These are phyloP conservation scores for Alnus rubra DNA, from an alignment of 306 rosid species.

Conservation along the genomic window DNA sequence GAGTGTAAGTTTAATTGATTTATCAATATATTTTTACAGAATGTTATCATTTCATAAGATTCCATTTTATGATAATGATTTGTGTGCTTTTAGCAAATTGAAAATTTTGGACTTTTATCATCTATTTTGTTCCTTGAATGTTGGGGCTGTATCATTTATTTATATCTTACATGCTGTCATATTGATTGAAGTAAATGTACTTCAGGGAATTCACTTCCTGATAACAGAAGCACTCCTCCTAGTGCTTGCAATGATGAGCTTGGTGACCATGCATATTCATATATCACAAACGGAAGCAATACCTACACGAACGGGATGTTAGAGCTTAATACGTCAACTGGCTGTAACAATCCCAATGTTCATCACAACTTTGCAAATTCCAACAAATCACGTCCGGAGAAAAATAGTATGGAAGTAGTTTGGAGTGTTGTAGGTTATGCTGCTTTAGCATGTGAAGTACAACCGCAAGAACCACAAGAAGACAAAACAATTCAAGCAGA, in stretches of 20 bases:
- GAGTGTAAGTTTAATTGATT: no score
- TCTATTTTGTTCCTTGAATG: background rate
- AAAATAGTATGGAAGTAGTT: constrained; percentile 45
- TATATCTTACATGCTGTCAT: constrained; percentile 1
- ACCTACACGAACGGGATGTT: constrained; percentile 39
- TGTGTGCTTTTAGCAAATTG: background rate
- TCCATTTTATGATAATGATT: background rate
- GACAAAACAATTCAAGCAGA: constrained; percentile 26
- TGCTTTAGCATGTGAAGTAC: constrained; percentile 55
- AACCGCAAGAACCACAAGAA: constrained; percentile 24
- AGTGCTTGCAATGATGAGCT: constrained; percentile 29
- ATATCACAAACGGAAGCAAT: constrained; percentile 32
- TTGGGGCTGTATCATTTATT: background rate
- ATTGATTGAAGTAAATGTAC: constrained; percentile 6
- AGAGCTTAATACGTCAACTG: constrained; percentile 46
- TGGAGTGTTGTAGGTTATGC: constrained; percentile 50
- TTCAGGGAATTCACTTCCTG: constrained; percentile 44
- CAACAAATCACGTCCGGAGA: constrained; percentile 35
- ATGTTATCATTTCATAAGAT: background rate
- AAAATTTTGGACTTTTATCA: no score
- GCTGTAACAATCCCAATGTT: constrained; percentile 27
- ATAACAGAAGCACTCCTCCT: constrained; percentile 33
- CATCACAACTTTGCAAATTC: constrained; percentile 35
- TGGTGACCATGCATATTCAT: constrained; percentile 28
- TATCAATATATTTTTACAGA: no score